Evolutionary conservation across 352 stramenopile genomes (phyloP).

Genomic region (Pythium plurisporium): DNA sequence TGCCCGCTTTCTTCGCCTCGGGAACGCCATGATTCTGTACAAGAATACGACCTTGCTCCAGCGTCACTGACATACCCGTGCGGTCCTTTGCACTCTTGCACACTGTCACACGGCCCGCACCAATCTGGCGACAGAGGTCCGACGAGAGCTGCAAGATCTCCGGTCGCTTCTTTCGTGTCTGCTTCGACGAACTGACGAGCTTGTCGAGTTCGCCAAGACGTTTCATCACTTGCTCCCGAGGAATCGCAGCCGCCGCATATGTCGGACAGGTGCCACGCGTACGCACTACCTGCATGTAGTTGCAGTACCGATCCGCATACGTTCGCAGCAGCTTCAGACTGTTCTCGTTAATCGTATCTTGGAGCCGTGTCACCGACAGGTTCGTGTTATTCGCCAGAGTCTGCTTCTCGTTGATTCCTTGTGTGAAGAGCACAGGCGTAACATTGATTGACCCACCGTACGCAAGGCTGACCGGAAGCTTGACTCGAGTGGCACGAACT

Average conservation of each 20-base stretch:
- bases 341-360: slow-evolving; percentile 80
- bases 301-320: slow-evolving; percentile 78
- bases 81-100: slow-evolving; percentile 98
- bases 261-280: slow-evolving; percentile 22
- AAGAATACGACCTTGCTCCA: slow-evolving; percentile 90
- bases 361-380: slow-evolving; percentile 66
- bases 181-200: slow-evolving; percentile 57
- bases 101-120: slow-evolving; percentile 90
- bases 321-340: slow-evolving; percentile 59
- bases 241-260: slow-evolving; percentile 17
- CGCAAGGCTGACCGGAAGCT: slow-evolving; percentile 50
- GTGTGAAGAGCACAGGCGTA: slow-evolving; percentile 72
- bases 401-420: slow-evolving; percentile 93
- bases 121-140: slow-evolving; percentile 74
- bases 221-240: slow-evolving; percentile 52
- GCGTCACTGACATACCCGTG: slow-evolving; percentile 96
- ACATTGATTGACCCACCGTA: slow-evolving; percentile 64
- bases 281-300: slow-evolving; percentile 50
- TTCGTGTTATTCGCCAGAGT: slow-evolving; percentile 88
- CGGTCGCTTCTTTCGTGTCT: slow-evolving; percentile 76
- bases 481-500: slow-evolving; percentile 69
- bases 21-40: slow-evolving; percentile 72
- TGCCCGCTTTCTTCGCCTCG: slow-evolving; percentile 66
- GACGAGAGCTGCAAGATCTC: slow-evolving; percentile 85
- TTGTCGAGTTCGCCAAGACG: slow-evolving; percentile 63